Percentiles rank a stretch among this genome's conserved stretches.
Conservation (phyloP, 768 basidiomycete genomes). For the Boletus insuetus region DNA sequence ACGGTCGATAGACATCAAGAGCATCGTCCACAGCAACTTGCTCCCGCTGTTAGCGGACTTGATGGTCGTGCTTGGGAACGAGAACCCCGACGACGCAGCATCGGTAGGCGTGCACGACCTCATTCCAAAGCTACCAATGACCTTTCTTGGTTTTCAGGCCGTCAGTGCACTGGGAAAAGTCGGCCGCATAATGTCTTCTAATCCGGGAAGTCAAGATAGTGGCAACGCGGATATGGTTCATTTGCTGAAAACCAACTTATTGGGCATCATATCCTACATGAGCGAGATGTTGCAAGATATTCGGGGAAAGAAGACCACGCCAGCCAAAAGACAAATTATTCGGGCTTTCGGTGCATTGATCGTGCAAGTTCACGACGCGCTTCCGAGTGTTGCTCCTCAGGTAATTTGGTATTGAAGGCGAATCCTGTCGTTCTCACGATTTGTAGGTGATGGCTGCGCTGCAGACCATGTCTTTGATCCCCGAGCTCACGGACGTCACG, state of each 20-base stretch:
- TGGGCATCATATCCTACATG: constrained; percentile 81
- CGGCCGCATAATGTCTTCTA: constrained; percentile 30
- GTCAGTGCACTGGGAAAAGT: constrained; percentile 45
- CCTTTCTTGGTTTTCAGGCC: constrained; percentile 42
- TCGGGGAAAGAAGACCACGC: constrained; percentile 68
- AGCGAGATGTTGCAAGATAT: constrained; percentile 87
- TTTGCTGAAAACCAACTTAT: constrained; percentile 73
- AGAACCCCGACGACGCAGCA: constrained; percentile 43
- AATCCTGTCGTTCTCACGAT: constrained; percentile 9
- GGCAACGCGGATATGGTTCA: constrained; percentile 43
- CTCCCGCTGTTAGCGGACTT: constrained; percentile 72
- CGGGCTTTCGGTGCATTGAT: constrained; percentile 75
- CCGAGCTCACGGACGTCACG: constrained; percentile 74
- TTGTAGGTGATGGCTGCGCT: constrained; percentile 91
- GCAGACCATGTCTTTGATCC: constrained; percentile 80
- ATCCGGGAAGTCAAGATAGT: constrained; percentile 26
- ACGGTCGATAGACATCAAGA: constrained; percentile 41
- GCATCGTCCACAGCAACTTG: constrained; percentile 63
- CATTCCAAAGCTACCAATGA: constrained; percentile 32
- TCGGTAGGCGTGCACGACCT: constrained; percentile 37
- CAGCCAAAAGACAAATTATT: constrained; percentile 73
- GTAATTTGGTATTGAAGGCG: constrained; percentile 39
- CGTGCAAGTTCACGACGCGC: constrained; percentile 62
- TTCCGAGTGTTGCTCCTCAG: constrained; percentile 83
- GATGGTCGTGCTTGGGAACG: constrained; percentile 75